These are phyloP conservation scores for Prototheca wickerhamii DNA, from an alignment of 163 green algal genomes.

Conservation along the genomic window DNA sequence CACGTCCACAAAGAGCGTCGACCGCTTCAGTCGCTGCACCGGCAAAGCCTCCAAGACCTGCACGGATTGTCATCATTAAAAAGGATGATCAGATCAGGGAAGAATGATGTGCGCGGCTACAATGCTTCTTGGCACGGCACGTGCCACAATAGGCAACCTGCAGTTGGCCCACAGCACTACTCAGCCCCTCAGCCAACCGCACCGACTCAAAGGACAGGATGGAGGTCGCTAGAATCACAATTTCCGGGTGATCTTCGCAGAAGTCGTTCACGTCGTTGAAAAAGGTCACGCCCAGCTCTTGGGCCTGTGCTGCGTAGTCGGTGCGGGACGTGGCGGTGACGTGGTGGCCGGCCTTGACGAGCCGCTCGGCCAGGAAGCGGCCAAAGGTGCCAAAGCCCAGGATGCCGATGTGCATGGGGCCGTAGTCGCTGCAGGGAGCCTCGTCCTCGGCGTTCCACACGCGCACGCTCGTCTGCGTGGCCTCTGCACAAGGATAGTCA, in stretches of 20 bases:
- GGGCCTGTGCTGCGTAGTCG: conserved; percentile 64
- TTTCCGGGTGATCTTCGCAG: conserved; percentile 94
- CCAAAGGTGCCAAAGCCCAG: conserved; percentile 98
- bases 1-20: conserved; percentile 96
- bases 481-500: no score
- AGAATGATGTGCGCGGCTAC: no score
- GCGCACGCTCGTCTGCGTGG: no score
- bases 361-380: conserved; percentile 86
- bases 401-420: conserved; percentile 74
- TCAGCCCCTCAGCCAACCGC: background rate
- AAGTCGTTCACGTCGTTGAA: conserved; percentile 90
- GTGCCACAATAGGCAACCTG: no score
- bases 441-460: background rate
- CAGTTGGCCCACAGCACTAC: no score
- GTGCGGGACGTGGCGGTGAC: conserved; percentile 77
- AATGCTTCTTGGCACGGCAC: no score
- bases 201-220: conserved; percentile 81
- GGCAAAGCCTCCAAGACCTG: conserved; percentile 71
- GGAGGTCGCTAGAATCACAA: conserved; percentile 85
- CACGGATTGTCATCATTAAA: background rate
- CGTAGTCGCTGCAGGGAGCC: background rate
- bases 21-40: conserved; percentile 77
- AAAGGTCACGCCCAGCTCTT: conserved; percentile 73
- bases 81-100: no score
- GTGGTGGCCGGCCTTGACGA: conserved; percentile 64